These are phyloP conservation scores for Adansonia grandidieri DNA, from an alignment of 441 rosid species.

Conservation along the genomic window DNA sequence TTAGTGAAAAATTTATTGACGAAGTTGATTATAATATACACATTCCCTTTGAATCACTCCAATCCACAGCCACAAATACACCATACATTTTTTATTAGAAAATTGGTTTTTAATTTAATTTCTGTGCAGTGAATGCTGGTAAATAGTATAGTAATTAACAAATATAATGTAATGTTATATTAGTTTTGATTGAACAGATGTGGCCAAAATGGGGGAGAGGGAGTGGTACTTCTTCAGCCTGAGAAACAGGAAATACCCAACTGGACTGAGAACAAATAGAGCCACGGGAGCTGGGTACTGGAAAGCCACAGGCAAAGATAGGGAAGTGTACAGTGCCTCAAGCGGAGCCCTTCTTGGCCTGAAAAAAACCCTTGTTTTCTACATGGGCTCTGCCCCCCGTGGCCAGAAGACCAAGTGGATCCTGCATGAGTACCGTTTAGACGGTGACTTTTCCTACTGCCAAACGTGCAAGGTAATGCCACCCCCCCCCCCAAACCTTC, in stretches of 20 bases:
- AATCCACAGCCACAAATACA: too few relatives aligned
- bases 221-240: slow-evolving; percentile 97
- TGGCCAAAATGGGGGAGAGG: slow-evolving; percentile 90
- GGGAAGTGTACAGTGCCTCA: slow-evolving; percentile 67
- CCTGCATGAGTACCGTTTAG: slow-evolving; percentile 98
- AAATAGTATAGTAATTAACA: too few relatives aligned
- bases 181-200: slow-evolving; percentile 44
- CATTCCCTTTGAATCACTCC: too few relatives aligned
- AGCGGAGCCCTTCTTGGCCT: slow-evolving; percentile 69
- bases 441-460: slow-evolving; percentile 78
- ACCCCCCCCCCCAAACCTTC: slow-evolving; percentile 23
- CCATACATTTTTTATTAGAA: neutral
- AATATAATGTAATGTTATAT: neutral
- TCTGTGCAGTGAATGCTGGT: neutral
- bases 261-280: slow-evolving; percentile 89
- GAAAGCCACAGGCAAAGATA: slow-evolving; percentile 98
- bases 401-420: slow-evolving; percentile 99
- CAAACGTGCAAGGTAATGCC: slow-evolving; percentile 79
- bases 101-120: neutral
- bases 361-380: slow-evolving; percentile 96
- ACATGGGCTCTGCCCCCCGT: slow-evolving; percentile 92
- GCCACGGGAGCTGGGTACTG: slow-evolving; percentile 97
- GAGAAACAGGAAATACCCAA: slow-evolving; percentile 97
- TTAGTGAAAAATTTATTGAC: neutral
- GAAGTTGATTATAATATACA: too few relatives aligned